Base-by-base conservation (phyloP, 768 basidiomycete species). In the Calocera cornea region DNA sequence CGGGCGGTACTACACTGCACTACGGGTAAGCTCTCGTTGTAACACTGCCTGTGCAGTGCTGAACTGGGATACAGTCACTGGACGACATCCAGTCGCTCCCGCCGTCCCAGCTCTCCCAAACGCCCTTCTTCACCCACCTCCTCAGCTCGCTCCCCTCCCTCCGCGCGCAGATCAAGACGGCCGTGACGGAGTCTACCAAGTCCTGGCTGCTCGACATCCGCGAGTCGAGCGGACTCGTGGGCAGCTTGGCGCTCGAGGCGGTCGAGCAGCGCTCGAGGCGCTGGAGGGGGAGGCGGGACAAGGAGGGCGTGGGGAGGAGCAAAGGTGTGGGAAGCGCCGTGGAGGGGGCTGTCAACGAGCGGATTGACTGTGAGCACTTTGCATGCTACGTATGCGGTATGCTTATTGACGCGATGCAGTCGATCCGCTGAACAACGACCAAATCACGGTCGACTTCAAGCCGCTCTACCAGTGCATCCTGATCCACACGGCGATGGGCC, bases 391-490 rank as follows among this genome's bases (percentile, higher is more conserved):
- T n/a, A n/a, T n/a, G n/a, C n/a, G 31, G 34, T 7, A 10, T 14
- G n/a, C 14, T 31, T 5, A 64, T 17, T 36, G 22, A 50, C 10
- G 54, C 40, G 19, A 38, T 66, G 27, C 72, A 97, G 95, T 88
- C 75, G 87, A 95, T 75, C 87, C 95, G 1, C 80, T 98, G n/a
- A 87, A 95, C 71, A 95, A 93, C 73, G 92, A 95, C 66, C 83
- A 87, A 70, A 80, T 97, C 34, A 82, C 83, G 63, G 90, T 99
- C 60, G 92, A 97, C 76, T 98, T 99, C 80, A 89, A 88, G 72
- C 95, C 95, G 14, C 77, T 99, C 14, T 95, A 92, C 72, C 92
- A 97, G 77, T 95, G 93, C 75, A 94, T 99, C 65, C 97, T 97
- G 73, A 97, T 97, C 69, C 95, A 98, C 76, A 86, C 89, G 67